Evolutionary conservation across 2,329 filamentous ascomycete genomes (phyloP).

Genomic region (Aspergillus sp.): DNA sequence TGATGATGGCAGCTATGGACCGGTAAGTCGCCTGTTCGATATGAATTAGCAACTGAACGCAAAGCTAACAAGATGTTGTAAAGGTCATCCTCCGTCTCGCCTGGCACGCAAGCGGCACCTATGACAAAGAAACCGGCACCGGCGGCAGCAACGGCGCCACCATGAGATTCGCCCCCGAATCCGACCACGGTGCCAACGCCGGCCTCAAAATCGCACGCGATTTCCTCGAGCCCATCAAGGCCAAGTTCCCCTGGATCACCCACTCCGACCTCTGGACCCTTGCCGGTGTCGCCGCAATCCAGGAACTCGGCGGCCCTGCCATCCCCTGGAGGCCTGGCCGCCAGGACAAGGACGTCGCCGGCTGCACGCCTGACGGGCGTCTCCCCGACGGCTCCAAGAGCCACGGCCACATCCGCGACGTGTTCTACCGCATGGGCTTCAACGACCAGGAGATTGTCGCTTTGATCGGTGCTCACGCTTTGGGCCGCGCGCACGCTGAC

Average conservation of each 20-base stretch:
- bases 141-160: conserved; percentile 94
- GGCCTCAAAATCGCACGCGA: conserved; percentile 79
- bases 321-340: conserved; percentile 88
- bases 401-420: conserved; percentile 73
- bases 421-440: conserved; percentile 97
- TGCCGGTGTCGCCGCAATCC: conserved; percentile 73
- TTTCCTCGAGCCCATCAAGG: conserved; percentile 88
- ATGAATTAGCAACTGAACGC: neutral
- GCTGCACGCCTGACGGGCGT: conserved; percentile 91
- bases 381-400: conserved; percentile 75
- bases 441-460: conserved; percentile 95
- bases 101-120: conserved; percentile 87
- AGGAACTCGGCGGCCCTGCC: conserved; percentile 87
- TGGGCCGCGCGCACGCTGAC: conserved; percentile 84
- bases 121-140: conserved; percentile 77
- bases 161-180: conserved; percentile 90
- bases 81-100: conserved; percentile 1
- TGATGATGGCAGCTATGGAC: conserved; percentile 93
- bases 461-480: conserved; percentile 73
- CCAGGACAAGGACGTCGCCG: conserved; percentile 66
- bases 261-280: conserved; percentile 98
- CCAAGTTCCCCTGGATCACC: conserved; percentile 86
- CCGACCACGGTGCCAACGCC: conserved; percentile 86
- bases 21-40: conserved; percentile 42
- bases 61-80: neutral